Conservation (phyloP, 345 rosid genomes). For the Pugionium cornutum region DNA sequence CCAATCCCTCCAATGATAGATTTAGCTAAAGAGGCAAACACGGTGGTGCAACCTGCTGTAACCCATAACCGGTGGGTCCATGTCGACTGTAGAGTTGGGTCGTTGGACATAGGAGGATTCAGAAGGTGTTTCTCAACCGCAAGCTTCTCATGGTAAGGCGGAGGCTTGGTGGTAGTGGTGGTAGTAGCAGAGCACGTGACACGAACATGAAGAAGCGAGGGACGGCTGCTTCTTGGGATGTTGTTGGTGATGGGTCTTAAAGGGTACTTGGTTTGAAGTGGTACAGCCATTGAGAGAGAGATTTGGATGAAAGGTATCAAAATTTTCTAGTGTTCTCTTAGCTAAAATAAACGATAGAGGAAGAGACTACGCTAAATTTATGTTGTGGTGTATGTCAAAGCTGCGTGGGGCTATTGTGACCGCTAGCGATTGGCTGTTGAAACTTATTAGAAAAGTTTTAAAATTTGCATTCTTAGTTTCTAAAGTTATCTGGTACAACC, state of each 20-base stretch:
- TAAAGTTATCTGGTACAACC: neutral
- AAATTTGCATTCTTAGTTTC: constrained; percentile 11
- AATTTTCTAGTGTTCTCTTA: neutral
- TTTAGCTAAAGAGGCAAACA: constrained; percentile 55
- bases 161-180: constrained; percentile 35
- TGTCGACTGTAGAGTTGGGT: constrained; percentile 58
- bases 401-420: constrained; percentile 54
- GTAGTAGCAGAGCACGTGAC: constrained; percentile 44
- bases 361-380: neutral
- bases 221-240: neutral
- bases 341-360: constrained; percentile 4
- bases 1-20: constrained; percentile 41
- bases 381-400: constrained; percentile 37
- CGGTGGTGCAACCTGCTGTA: constrained; percentile 61
- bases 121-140: constrained; percentile 25
- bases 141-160: constrained; percentile 34
- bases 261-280: constrained; percentile 45
- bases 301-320: neutral
- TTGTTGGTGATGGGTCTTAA: constrained; percentile 25
- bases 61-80: constrained; percentile 75
- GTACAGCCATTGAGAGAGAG: constrained; percentile 49
- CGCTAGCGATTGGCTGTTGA: constrained; percentile 27
- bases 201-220: neutral
- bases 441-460: neutral
- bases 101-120: constrained; percentile 40